These are phyloP conservation scores for Salpingoeca rosetta DNA, from an alignment of 78 protist species.

Conservation along the genomic window DNA sequence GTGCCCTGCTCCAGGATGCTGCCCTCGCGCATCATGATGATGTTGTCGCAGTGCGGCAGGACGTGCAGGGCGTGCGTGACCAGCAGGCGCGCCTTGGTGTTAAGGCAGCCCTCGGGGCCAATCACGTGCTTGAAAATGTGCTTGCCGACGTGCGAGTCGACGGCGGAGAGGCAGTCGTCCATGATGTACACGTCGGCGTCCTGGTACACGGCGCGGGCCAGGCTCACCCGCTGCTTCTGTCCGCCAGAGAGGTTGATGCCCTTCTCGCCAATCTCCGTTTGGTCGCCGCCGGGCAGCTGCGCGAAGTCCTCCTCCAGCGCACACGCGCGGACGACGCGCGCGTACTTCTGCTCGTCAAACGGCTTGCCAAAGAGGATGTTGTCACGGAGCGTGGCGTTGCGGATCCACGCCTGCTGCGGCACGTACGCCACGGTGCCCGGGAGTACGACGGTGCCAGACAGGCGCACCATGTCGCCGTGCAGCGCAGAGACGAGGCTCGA, in stretches of 20 bases:
- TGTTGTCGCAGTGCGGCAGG: neutral
- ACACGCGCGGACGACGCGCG: slow-evolving; percentile 47
- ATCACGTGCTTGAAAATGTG: slow-evolving; percentile 47
- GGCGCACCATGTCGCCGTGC: slow-evolving; percentile 57
- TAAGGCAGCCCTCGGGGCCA: slow-evolving; percentile 33
- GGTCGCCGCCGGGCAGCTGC: slow-evolving; percentile 31
- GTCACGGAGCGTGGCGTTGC: slow-evolving; percentile 74
- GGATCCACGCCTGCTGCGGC: slow-evolving; percentile 89
- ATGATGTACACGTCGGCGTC: slow-evolving; percentile 65
- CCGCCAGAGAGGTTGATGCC: slow-evolving; percentile 95
- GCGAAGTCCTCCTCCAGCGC: slow-evolving; percentile 26
- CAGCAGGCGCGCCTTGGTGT: slow-evolving; percentile 53
- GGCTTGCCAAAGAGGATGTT: slow-evolving; percentile 84
- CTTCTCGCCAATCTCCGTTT: slow-evolving; percentile 88
- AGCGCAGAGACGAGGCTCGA: slow-evolving; percentile 54
- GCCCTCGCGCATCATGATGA: slow-evolving; percentile 44
- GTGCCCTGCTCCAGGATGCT: slow-evolving; percentile 23
- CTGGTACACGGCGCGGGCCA: slow-evolving; percentile 75
- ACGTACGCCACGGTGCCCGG: slow-evolving; percentile 58
- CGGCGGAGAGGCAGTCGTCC: slow-evolving; percentile 83
- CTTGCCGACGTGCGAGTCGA: slow-evolving; percentile 76
- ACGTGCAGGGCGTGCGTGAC: slow-evolving; percentile 63
- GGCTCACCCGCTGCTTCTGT: slow-evolving; percentile 88
- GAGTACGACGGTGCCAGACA: slow-evolving; percentile 34
- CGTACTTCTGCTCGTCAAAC: slow-evolving; percentile 52